phyloP scores from a whole-genome alignment of 106 monocot genomes.

The Dioscorea alata region DNA sequence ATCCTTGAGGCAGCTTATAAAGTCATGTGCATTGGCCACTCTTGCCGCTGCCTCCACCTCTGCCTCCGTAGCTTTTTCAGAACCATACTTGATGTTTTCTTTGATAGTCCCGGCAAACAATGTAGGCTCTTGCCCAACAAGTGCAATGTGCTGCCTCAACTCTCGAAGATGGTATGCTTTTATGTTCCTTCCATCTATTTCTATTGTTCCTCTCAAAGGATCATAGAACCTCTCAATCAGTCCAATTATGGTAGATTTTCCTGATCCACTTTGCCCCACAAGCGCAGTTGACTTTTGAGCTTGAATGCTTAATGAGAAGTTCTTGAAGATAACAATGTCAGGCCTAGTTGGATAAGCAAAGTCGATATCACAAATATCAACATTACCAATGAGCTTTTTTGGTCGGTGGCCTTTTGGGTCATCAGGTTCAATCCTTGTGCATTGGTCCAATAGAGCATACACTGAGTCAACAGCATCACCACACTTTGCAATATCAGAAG shows the following conservation, averaged over 20 bases:
- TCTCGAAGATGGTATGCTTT: conserved; percentile 48
- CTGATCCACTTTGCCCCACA: conserved; percentile 61
- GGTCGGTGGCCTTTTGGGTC: conserved; percentile 28
- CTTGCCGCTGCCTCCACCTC: conserved; percentile 7
- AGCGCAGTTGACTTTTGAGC: conserved; percentile 53
- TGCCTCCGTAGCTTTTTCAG: conserved; percentile 28
- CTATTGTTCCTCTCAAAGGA: conserved; percentile 29
- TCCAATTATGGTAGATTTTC: conserved; percentile 33
- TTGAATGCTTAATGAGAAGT: conserved; percentile 41
- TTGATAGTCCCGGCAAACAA: conserved; percentile 68
- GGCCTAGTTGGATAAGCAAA: conserved; percentile 69
- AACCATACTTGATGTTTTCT: conserved; percentile 67
- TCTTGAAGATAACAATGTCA: conserved; percentile 33
- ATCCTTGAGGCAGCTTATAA: not conserved
- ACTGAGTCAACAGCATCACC: no score
- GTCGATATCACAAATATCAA: conserved; percentile 49
- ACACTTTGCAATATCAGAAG: conserved; percentile 4
- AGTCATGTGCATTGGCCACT: conserved; percentile 4
- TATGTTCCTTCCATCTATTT: conserved; percentile 66
- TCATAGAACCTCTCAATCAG: conserved; percentile 70
- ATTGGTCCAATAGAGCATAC: no score
- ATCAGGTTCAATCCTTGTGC: no score
- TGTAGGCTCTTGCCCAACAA: conserved; percentile 88
- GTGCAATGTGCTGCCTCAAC: conserved; percentile 76
- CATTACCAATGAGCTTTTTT: conserved; percentile 36